These are phyloP conservation scores for Mycena indigotica DNA, from an alignment of 768 basidiomycete genomes.

Conservation along the genomic window DNA sequence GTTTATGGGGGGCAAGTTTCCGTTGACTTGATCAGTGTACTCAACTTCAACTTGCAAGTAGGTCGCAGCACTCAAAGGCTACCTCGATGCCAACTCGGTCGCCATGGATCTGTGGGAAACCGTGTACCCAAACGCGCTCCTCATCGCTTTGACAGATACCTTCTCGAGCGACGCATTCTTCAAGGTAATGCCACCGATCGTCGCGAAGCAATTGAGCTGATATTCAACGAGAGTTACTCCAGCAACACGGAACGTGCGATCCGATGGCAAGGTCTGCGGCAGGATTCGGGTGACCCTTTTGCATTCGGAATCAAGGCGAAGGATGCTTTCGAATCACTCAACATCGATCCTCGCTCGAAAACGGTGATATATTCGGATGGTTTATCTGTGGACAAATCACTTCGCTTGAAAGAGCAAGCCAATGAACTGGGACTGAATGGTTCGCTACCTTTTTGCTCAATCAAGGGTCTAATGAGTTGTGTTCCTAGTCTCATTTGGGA, in stretches of 20 bases:
- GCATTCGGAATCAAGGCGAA: conserved; percentile 76
- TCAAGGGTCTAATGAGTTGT: conserved; percentile 5
- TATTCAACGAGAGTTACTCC: conserved; percentile 53
- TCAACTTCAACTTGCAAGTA: conserved; percentile 29
- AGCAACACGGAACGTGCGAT: conserved; percentile 58
- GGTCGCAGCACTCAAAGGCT: conserved; percentile 85
- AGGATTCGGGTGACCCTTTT: conserved; percentile 92
- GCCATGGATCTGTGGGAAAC: conserved; percentile 89
- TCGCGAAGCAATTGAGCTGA: too few species aligned
- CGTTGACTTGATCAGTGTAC: not conserved
- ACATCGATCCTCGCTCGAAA: conserved; percentile 67
- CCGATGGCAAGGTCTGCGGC: conserved; percentile 82
- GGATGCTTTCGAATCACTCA: conserved; percentile 68
- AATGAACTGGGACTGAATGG: conserved; percentile 72
- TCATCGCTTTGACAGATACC: conserved; percentile 91
- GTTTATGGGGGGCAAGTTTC: conserved; percentile 80
- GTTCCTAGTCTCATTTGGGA: conserved; percentile 79
- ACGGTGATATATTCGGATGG: conserved; percentile 84
- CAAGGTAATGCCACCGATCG: conserved; percentile 59
- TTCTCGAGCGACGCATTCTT: conserved; percentile 90
- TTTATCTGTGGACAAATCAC: conserved; percentile 68
- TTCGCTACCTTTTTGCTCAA: conserved; percentile 29
- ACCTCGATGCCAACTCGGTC: conserved; percentile 68
- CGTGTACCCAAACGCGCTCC: conserved; percentile 58
- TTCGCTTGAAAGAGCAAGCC: conserved; percentile 71